These are phyloP conservation scores for Aulographum hederae DNA, from an alignment of 2,329 filamentous ascomycete genomes.

Conservation along the genomic window DNA sequence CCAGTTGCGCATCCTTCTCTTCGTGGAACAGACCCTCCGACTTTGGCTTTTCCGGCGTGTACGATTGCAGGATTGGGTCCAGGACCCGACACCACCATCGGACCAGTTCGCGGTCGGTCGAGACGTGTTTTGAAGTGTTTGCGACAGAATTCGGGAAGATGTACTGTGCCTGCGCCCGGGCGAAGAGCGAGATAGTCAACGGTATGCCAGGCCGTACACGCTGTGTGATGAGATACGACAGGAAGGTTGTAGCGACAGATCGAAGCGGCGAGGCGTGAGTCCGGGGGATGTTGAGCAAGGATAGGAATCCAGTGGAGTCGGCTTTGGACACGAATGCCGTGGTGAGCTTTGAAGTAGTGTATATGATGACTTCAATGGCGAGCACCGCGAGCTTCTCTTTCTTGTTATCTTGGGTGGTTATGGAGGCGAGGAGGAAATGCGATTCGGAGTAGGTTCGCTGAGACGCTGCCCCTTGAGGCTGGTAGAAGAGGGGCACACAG, in stretches of 20 bases:
- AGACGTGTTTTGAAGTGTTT: conserved; percentile 69
- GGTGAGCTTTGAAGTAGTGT: conserved; percentile 58
- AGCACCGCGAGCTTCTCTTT: conserved; percentile 47
- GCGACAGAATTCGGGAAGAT: conserved; percentile 85
- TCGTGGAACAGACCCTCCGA: conserved; percentile 6
- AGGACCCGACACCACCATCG: conserved; percentile 91
- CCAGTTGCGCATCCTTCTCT: conserved; percentile 12
- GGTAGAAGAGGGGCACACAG: conserved; percentile 59
- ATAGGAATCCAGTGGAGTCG: conserved; percentile 80
- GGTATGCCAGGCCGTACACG: conserved; percentile 46
- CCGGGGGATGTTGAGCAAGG: conserved; percentile 38
- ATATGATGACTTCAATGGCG: conserved; percentile 75
- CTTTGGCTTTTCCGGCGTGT: conserved; percentile 23
- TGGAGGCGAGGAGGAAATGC: conserved; percentile 52
- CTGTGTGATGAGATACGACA: conserved; percentile 54
- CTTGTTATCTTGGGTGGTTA: conserved; percentile 15
- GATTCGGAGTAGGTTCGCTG: conserved; percentile 74
- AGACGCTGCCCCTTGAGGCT: conserved; percentile 51
- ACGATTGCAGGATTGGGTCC: conserved; percentile 48
- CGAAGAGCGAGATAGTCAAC: conserved; percentile 76
- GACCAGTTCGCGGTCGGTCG: conserved; percentile 77
- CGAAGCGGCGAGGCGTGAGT: conserved; percentile 52
- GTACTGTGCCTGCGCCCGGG: conserved; percentile 81
- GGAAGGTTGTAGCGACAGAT: conserved; percentile 53
- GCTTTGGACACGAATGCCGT: conserved; percentile 94